Evolutionary conservation across 371 early-diverging fungal genomes (phyloP).

Genomic region (Chytridium lagenaria): DNA sequence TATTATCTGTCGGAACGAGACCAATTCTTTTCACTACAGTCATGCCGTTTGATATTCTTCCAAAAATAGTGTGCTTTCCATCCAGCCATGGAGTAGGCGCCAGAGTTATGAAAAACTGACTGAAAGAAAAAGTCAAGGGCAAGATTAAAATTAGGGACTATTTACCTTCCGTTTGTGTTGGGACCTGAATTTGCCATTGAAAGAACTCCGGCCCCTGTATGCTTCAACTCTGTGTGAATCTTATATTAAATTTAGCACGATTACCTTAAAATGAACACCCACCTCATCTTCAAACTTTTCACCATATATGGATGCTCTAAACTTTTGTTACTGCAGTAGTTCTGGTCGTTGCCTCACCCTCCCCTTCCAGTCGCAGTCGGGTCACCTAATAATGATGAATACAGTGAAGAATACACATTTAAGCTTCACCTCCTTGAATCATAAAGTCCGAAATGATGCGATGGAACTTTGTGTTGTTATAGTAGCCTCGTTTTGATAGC

Average conservation of each 20-base stretch:
- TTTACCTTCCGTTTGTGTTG: constrained; percentile 52
- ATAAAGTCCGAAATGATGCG: constrained; percentile 53
- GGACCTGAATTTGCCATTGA: constrained; percentile 98
- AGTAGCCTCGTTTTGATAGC: constrained; percentile 52
- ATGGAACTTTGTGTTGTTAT: constrained; percentile 50
- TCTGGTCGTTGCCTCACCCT: too few species aligned
- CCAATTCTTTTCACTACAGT: constrained; percentile 82
- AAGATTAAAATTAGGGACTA: background rate
- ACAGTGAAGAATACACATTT: too few species aligned
- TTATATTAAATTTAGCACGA: background rate
- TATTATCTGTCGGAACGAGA: constrained; percentile 48
- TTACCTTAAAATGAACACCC: background rate
- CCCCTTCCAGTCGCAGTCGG: constrained; percentile 54
- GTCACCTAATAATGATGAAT: too few species aligned
- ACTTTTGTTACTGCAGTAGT: too few species aligned
- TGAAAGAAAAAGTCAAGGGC: constrained; percentile 30
- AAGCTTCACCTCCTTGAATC: constrained; percentile 55
- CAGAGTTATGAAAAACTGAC: constrained; percentile 74
- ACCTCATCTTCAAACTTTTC: constrained; percentile 90
- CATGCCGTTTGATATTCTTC: constrained; percentile 78
- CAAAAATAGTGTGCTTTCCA: constrained; percentile 74
- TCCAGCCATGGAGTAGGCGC: constrained; percentile 63
- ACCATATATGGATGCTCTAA: constrained; percentile 50
- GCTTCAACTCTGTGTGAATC: constrained; percentile 76
- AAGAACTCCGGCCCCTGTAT: constrained; percentile 80